phyloP scores from a whole-genome alignment of 306 rosid species.

The Pyrus bretschneideri region DNA sequence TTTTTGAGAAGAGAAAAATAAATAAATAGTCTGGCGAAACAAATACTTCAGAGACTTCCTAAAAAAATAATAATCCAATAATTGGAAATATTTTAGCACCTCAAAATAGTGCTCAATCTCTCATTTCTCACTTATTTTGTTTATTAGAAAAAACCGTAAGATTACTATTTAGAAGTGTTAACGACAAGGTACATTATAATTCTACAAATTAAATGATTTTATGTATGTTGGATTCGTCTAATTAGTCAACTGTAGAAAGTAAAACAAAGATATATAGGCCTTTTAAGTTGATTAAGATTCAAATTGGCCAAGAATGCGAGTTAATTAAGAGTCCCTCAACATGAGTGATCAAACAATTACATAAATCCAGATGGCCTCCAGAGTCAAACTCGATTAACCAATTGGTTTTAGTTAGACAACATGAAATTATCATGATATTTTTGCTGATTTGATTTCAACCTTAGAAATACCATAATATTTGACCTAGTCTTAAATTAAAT shows the following conservation, averaged over 20 bases:
- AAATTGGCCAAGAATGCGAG: background rate
- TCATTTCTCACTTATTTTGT: background rate
- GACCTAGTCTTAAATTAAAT: background rate
- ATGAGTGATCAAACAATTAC: no score
- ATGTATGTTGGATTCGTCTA: background rate
- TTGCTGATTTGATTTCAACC: slow-evolving; percentile 5
- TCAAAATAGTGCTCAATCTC: background rate
- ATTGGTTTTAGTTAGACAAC: slow-evolving; percentile 4
- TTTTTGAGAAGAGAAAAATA: background rate
- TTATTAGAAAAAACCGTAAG: background rate
- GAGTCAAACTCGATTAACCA: background rate
- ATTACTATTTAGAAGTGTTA: background rate
- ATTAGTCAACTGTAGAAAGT: background rate
- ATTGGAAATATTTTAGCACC: background rate
- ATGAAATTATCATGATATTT: background rate
- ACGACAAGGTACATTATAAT: no score
- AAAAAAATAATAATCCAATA: background rate
- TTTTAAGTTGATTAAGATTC: background rate
- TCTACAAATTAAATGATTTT: background rate
- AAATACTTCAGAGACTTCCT: background rate
- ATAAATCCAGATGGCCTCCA: no score
- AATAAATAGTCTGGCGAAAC: no score
- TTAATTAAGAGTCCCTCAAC: no score
- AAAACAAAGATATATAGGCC: background rate
- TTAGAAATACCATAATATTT: background rate